Evolutionary conservation across 768 basidiomycete genomes (phyloP).

Genomic region (Pleurotus djamor): DNA sequence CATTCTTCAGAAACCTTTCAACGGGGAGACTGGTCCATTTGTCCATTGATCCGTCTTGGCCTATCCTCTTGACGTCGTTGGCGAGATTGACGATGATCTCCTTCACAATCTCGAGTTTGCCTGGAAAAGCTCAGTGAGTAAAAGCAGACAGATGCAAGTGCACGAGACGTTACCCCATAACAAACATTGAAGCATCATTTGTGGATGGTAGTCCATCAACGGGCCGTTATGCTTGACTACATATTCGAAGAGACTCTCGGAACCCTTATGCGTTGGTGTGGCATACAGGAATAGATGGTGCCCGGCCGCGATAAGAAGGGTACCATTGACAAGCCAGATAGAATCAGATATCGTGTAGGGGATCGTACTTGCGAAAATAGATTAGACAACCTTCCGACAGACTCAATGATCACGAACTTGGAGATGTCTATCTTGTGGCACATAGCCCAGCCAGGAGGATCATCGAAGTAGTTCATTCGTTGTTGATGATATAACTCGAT

Average conservation of each 20-base stretch:
- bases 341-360: constrained; percentile 84
- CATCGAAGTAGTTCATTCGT: constrained; percentile 88
- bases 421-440: constrained; percentile 70
- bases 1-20: constrained; percentile 52
- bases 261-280: constrained; percentile 8
- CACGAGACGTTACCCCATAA: constrained; percentile 67
- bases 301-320: constrained; percentile 77
- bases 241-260: constrained; percentile 71
- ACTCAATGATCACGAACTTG: constrained; percentile 43
- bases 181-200: constrained; percentile 88
- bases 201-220: constrained; percentile 88
- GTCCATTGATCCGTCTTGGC: constrained; percentile 16
- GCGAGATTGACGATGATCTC: constrained; percentile 72
- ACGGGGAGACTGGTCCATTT: constrained; percentile 53
- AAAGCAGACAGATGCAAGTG: background rate
- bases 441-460: constrained; percentile 75
- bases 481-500: constrained; percentile 91
- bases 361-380: constrained; percentile 52
- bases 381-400: background rate
- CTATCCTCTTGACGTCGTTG: constrained; percentile 27
- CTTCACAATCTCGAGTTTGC: constrained; percentile 84
- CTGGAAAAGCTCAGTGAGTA: constrained; percentile 32
- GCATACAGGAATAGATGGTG: constrained; percentile 84
- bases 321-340: constrained; percentile 86
- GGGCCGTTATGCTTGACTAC: constrained; percentile 86